Evolutionary conservation across 768 basidiomycete genomes (phyloP), one percentile per base, ranked within the genome.

Genomic region (Lanmaoa pseudosensibilis): DNA sequence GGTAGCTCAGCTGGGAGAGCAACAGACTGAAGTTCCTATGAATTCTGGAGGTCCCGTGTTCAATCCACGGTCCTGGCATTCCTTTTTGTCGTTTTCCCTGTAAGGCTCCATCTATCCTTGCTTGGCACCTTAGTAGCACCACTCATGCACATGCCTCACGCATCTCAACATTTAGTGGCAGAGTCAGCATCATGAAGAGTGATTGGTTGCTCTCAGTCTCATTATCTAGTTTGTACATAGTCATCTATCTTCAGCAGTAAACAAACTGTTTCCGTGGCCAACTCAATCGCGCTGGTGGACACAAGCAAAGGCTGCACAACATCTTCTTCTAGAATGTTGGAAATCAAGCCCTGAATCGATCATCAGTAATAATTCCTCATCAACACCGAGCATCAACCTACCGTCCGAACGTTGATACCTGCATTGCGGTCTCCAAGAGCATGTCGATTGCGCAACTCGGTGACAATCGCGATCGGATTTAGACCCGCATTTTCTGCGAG

Each of bases 351-450:
- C 93, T 95, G 62, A 32, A 46, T 47, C 37, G 16, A 39, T 34
- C 46, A 30, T 72, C 21, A 64, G 27, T 44, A 33, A 45, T 21
- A 18, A 51, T 34, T 46, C 39, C 9, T 36, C 15, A 4, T 18
- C 23, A 32, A 41, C 11, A 50, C 7, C 30, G 10, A 50, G 46
- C 18, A 9, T 23, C 34, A 46, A 70, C 83, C 41, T 65, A 93
- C 94, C 80, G 95, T 98, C 65, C 96, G 87, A 60, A 99, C 94
- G 72, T 98, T 99, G 74, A 99, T 98, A 33, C 97, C 97, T 27
- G 97, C 95, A 63, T 88, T 94, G 59, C 83, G 82, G 65, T 99
- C 97, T 34, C 97, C 97, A 10, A 94, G 79, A 2, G 97, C 95
- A 73, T 99, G 97, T 60, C 94, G 83, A 76, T 99, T 99, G 60